Percentiles rank a stretch among this genome's conserved stretches.
These are phyloP conservation scores for Maudiozyma turicensis DNA, from an alignment of 805 yeast species.

Conservation along the genomic window DNA sequence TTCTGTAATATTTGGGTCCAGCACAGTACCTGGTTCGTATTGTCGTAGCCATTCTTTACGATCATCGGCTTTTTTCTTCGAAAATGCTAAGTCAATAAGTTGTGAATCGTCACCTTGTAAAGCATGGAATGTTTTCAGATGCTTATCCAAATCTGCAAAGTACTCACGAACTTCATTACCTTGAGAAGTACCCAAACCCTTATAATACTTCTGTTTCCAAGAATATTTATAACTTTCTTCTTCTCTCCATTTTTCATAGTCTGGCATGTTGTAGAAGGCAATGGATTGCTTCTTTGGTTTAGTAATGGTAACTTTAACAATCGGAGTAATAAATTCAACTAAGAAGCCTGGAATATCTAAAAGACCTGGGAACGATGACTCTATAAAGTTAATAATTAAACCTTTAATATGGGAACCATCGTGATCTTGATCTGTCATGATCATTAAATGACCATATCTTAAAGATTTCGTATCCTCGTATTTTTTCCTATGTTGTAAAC, in stretches of 20 bases:
- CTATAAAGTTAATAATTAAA: constrained; percentile 82
- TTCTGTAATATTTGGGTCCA: constrained; percentile 63
- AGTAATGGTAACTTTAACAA: constrained; percentile 77
- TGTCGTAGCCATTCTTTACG: constrained; percentile 94
- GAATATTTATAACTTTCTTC: constrained; percentile 62
- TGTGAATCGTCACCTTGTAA: constrained; percentile 69
- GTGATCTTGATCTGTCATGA: constrained; percentile 99
- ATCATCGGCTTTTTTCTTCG: constrained; percentile 91
- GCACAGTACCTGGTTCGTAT: constrained; percentile 83
- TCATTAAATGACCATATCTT: constrained; percentile 95
- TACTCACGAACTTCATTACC: constrained; percentile 79
- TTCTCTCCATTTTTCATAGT: constrained; percentile 88
- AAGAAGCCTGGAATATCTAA: constrained; percentile 84
- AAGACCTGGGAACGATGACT: constrained; percentile 89
- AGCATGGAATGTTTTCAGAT: constrained; percentile 75
- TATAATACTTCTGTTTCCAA: constrained; percentile 92
- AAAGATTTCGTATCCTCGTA: constrained; percentile 66
- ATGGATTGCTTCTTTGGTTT: constrained; percentile 50
- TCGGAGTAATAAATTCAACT: constrained; percentile 91
- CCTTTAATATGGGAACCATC: constrained; percentile 99
- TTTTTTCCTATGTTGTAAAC: constrained; percentile 82
- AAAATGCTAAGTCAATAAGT: constrained; percentile 82
- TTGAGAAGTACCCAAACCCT: constrained; percentile 95
- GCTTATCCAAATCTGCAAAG: constrained; percentile 74
- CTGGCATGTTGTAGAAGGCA: constrained; percentile 90